Base-by-base conservation (phyloP, 192 early-diverging fungal genomes). In the Tieghemiomyces parasiticus region DNA sequence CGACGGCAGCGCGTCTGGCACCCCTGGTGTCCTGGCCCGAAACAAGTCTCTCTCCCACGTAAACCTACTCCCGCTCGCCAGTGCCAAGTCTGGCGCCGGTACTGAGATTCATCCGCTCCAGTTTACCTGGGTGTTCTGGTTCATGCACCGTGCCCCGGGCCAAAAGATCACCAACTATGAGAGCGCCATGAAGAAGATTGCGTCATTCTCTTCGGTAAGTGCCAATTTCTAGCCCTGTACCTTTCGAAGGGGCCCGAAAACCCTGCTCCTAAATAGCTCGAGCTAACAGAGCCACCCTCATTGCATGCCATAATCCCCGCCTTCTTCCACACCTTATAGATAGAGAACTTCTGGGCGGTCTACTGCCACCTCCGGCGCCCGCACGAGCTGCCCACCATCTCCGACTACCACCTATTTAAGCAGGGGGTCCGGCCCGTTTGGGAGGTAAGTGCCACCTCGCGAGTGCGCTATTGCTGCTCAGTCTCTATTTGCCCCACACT, bases 361-460 rank as follows among this genome's bases (percentile, higher is more conserved):
- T 90, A 84, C 75, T 84, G 75, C 55, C 82, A 88, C 58, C 66
- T 97, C 52, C 81, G 73, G 64, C 84, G 91, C 56, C 90, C 94
- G 28, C 73, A 86, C 64, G 84, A 89, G 42, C 76, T 97, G 58
- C 84, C 82, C 10, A 83, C 82, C 49, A 87, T 94, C 63, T 84
- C 82, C 60, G 94, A 97, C 67, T 88, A 90, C 68, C 90, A 92
- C 65, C 67, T 97, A 63, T 97, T 97, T 75, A 93, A 93, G 68
- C 75, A 85, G 35, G 91, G 89, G 26, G 79, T 93, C 47, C 71
- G 90, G 45, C 94, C 94, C 45, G 86, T 93, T n/a, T 97, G 94
- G 94, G 94, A 97, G 71, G 83, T 77, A 67, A 12, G 32, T 29
- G 8, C 3, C 16, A n/a, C 26, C 22, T 32, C 12, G 25, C 38